These are phyloP conservation scores for Fusarium mangiferae DNA, from an alignment of 2,329 filamentous ascomycete genomes.

Conservation along the genomic window DNA sequence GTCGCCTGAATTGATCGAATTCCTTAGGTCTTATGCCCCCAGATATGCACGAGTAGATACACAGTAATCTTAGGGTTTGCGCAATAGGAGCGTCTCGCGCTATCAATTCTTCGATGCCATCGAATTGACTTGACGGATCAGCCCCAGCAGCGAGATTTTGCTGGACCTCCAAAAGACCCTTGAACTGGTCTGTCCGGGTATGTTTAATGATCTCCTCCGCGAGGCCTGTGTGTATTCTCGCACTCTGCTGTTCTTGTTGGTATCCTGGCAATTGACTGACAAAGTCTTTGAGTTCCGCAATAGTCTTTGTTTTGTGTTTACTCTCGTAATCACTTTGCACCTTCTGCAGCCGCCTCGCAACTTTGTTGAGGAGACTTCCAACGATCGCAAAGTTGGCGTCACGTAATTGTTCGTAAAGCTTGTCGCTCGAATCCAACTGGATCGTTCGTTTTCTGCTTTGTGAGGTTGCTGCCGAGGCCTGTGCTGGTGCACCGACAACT, in stretches of 20 bases:
- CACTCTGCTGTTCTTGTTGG: slow-evolving; percentile 90
- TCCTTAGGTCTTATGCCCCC: slow-evolving; percentile 91
- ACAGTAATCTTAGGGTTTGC: slow-evolving; percentile 86
- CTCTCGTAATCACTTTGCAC: slow-evolving; percentile 92
- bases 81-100: slow-evolving; percentile 82
- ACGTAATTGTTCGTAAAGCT: slow-evolving; percentile 85
- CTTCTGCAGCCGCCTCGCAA: slow-evolving; percentile 83
- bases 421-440: slow-evolving; percentile 87
- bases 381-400: slow-evolving; percentile 97
- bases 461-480: slow-evolving; percentile 65
- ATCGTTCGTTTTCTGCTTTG: slow-evolving; percentile 85
- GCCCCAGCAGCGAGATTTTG: slow-evolving; percentile 93
- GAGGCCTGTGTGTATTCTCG: slow-evolving; percentile 91
- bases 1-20: slow-evolving; percentile 86
- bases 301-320: slow-evolving; percentile 86
- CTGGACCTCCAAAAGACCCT: slow-evolving; percentile 88
- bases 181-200: slow-evolving; percentile 90
- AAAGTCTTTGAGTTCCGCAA: slow-evolving; percentile 91
- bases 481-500: slow-evolving; percentile 80
- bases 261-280: slow-evolving; percentile 93
- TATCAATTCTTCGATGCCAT: slow-evolving; percentile 94
- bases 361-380: slow-evolving; percentile 87
- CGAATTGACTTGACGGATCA: slow-evolving; percentile 89
- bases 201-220: slow-evolving; percentile 96
- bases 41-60: slow-evolving; percentile 89